Evolutionary conservation across 352 stramenopile species (phyloP), one percentile per base, ranked within the genome.

Genomic region (Phytophthora hybrid): DNA sequence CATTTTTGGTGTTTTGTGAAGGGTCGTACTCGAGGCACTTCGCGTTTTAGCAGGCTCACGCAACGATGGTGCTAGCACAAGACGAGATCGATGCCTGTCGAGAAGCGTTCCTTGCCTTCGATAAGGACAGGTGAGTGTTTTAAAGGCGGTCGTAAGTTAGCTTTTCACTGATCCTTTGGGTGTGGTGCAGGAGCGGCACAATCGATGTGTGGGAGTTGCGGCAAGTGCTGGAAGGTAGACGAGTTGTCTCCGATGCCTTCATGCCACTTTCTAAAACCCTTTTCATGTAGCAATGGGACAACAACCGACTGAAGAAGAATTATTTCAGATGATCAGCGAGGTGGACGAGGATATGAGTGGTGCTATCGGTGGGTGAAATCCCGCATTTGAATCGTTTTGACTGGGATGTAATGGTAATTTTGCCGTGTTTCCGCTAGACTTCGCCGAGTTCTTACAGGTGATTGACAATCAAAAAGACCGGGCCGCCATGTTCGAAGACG

Each of bases 401-500:
- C 1, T 44, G 14, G 11, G 37, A 14, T 16, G 1, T 21, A 51
- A 51, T 21, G 0, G 41, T 21, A 5, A 4, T 19, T 21, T 51
- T 21, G 11, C 37, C 18, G 37, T 44, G 37, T 10, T 14, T 49
- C 18, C 34, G 21, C 19, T 67, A 94, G 97, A 99, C 71, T 99
- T 99, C 85, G 93, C 94, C 63, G 97, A 99, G 72, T 99, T 99
- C 71, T 82, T 99, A 23, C 97, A 99, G 80, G 96, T 99, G 32
- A 99, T 99, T 55, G 97, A 99, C 77, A 98, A 98, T 60, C 97
- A 99, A 76, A 99, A 99, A 74, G 95, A 99, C 64, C 83, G 94
- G 26, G 95, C 97, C 4, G 90, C 94, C 44, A 94, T 98, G 75
- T 98, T 98, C 74, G 95, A 98, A 74, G 96, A 99, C 64, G 97